Percentiles rank a stretch among this genome's conserved stretches.
These are phyloP conservation scores for Cryptococcus sp. DNA, from an alignment of 1,284 basidiomycete genomes.

Conservation along the genomic window DNA sequence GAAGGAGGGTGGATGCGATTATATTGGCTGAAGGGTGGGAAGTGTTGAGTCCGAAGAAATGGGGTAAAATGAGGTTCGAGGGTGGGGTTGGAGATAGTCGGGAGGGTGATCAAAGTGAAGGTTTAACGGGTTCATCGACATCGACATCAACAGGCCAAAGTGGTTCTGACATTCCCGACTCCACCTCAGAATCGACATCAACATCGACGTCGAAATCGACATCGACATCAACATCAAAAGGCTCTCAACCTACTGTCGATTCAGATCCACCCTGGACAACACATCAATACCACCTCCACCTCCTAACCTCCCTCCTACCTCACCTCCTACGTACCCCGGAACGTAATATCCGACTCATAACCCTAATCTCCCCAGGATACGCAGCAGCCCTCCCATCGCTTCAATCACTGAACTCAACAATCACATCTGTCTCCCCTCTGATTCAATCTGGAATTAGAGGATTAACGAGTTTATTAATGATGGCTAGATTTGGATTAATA, in stretches of 20 bases:
- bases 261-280: slow-evolving; percentile 30
- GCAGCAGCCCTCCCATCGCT: slow-evolving; percentile 62
- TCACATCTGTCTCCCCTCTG: slow-evolving; percentile 8
- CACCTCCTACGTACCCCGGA: slow-evolving; percentile 70
- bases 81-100: background rate
- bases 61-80: background rate
- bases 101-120: background rate
- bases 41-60: slow-evolving; percentile 5
- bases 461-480: slow-evolving; percentile 34
- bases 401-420: slow-evolving; percentile 20
- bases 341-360: slow-evolving; percentile 75
- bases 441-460: slow-evolving; percentile 25
- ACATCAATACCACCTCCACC: slow-evolving; percentile 56
- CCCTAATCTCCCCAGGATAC: slow-evolving; percentile 77
- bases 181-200: background rate
- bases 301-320: slow-evolving; percentile 71
- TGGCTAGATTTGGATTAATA: slow-evolving; percentile 38
- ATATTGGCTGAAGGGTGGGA: slow-evolving; percentile 45
- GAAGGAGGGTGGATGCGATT: slow-evolving; percentile 45
- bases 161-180: background rate
- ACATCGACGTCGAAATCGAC: too few species aligned
- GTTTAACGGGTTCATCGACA: background rate
- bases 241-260: background rate
- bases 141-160: background rate
- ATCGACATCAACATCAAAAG: too few species aligned